Evolutionary conservation across 2,329 filamentous ascomycete genomes (phyloP).

Genomic region (Ploettnerulaceae sp.): DNA sequence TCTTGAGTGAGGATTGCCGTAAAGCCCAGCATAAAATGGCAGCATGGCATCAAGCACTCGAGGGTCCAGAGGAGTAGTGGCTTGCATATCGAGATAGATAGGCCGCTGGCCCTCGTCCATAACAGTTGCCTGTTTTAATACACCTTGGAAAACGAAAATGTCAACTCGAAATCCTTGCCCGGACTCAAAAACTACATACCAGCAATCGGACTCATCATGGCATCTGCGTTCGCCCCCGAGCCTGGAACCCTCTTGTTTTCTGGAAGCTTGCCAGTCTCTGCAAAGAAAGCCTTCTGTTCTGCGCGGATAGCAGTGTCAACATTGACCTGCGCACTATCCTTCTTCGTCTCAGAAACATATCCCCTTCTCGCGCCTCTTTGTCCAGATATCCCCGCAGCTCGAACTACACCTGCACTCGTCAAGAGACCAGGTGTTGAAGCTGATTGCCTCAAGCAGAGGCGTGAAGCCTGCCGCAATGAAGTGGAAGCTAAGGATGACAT

Average conservation of each 20-base stretch:
- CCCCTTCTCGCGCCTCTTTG: conserved; percentile 43
- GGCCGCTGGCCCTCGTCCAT: conserved; percentile 91
- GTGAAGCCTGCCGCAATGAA: conserved; percentile 33
- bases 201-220: conserved; percentile 76
- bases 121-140: conserved; percentile 85
- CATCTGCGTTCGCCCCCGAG: conserved; percentile 38
- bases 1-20: conserved; percentile 94
- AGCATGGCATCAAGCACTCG: conserved; percentile 96
- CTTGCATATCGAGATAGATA: conserved; percentile 98
- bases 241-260: conserved; percentile 27
- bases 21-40: conserved; percentile 86
- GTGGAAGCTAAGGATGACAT: conserved; percentile 31
- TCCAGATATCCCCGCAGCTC: conserved; percentile 22
- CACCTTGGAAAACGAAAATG: conserved; percentile 42
- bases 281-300: conserved; percentile 77
- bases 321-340: conserved; percentile 73
- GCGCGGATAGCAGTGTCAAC: conserved; percentile 79
- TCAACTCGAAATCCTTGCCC: neutral
- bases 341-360: conserved; percentile 82
- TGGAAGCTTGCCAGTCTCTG: conserved; percentile 36
- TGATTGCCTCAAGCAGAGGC: conserved; percentile 31
- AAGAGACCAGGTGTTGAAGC: conserved; percentile 24
- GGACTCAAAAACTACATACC: conserved; percentile 38
- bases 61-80: conserved; percentile 91
- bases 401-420: conserved; percentile 22